phyloP scores from a whole-genome alignment of 129 eudicot genomes.

The Ambrosia artemisiifolia region DNA sequence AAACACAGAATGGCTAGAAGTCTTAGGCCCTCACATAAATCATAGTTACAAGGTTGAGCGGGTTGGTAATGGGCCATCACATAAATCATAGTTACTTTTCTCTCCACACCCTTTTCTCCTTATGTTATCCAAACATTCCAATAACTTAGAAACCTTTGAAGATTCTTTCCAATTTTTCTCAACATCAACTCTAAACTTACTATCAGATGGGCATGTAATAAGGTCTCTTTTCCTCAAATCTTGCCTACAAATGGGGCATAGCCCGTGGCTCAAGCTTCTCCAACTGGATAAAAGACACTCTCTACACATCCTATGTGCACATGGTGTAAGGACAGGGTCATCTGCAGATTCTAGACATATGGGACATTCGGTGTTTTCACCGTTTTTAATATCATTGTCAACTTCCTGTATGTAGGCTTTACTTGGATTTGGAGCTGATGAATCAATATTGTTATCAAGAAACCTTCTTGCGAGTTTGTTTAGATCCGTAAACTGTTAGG shows the following conservation, averaged over 20 bases:
- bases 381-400: constrained; percentile 54
- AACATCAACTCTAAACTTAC: constrained; percentile 58
- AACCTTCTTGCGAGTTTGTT: constrained; percentile 60
- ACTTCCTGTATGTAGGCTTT: constrained; percentile 82
- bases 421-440: constrained; percentile 41
- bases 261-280: constrained; percentile 53
- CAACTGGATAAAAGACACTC: constrained; percentile 81
- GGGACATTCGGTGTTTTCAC: constrained; percentile 75
- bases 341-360: constrained; percentile 89
- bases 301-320: constrained; percentile 89
- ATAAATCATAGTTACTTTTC: no score
- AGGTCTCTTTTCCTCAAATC: constrained; percentile 49
- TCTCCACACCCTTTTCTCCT: constrained; percentile 49
- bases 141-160: constrained; percentile 62
- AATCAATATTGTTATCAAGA: constrained; percentile 42
- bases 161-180: constrained; percentile 83
- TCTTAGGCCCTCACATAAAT: background rate
- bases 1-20: constrained; percentile 9
- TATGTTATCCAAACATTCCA: constrained; percentile 58
- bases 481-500: constrained; percentile 53
- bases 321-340: constrained; percentile 81
- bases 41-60: no score
- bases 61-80: background rate
- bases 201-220: constrained; percentile 70
- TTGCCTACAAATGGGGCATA: constrained; percentile 81